These are phyloP conservation scores for Umbelopsis ramanniana DNA, from an alignment of 192 early-diverging fungal species.

Conservation along the genomic window DNA sequence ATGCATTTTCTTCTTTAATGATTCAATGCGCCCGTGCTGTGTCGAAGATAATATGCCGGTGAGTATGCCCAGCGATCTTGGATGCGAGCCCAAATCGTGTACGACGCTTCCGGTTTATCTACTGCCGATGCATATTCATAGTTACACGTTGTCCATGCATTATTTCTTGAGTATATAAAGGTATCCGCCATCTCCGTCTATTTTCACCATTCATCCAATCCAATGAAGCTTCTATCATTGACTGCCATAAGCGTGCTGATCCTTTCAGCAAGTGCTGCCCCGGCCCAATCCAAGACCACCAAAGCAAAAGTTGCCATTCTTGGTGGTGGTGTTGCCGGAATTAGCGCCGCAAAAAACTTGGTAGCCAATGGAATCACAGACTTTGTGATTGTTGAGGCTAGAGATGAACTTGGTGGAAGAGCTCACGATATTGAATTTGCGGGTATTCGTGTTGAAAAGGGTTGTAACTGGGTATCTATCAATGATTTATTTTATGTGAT, in stretches of 20 bases:
- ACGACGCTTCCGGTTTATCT: not conserved
- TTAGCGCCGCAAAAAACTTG: slow-evolving; percentile 39
- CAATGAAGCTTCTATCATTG: slow-evolving; percentile 8
- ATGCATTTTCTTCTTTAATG: not conserved
- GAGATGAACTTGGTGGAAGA: slow-evolving; percentile 39
- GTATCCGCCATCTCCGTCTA: too few relatives aligned
- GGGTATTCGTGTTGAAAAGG: slow-evolving; percentile 35
- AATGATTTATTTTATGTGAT: too few relatives aligned
- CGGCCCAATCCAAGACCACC: not conserved
- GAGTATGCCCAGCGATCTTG: too few relatives aligned
- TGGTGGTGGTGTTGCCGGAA: slow-evolving; percentile 45
- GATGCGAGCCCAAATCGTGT: not conserved
- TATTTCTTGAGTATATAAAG: too few relatives aligned
- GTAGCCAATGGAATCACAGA: slow-evolving; percentile 35
- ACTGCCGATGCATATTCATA: not conserved
- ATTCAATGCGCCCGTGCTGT: not conserved
- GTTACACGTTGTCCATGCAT: not conserved
- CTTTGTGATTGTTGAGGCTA: slow-evolving; percentile 44
- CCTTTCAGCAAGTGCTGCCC: not conserved
- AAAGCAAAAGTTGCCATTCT: slow-evolving; percentile 46
- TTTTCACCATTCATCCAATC: not conserved
- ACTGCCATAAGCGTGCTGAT: not conserved
- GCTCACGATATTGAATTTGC: slow-evolving; percentile 38
- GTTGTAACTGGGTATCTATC: slow-evolving; percentile 40
- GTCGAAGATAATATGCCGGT: not conserved